Conservation (phyloP, 257 asterid species). For the Solanum pennellii region DNA sequence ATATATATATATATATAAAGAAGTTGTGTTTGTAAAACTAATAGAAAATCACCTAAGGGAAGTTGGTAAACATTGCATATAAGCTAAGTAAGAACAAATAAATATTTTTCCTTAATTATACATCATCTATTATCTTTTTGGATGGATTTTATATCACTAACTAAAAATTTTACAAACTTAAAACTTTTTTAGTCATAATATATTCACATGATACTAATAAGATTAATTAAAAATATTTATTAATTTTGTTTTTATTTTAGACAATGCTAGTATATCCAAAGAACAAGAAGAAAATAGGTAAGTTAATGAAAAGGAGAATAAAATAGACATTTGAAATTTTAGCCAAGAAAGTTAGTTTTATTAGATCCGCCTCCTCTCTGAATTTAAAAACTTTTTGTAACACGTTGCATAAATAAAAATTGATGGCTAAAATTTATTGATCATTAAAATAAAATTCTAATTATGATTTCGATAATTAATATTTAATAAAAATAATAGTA, state of each 20-base stretch:
- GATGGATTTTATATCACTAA: not conserved
- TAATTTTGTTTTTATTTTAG: not conserved
- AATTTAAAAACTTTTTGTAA: too few relatives aligned
- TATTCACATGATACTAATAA: not conserved
- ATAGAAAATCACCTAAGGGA: not conserved
- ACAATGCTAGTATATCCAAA: not conserved
- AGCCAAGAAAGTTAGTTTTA: not conserved
- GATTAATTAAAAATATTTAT: not conserved
- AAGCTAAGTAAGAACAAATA: not conserved
- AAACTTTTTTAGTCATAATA: not conserved
- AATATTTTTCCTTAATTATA: not conserved
- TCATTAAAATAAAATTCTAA: too few relatives aligned
- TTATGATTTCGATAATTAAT: too few relatives aligned
- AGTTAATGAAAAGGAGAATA: not conserved
- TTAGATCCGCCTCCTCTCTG: too few relatives aligned
- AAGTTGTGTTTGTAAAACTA: not conserved
- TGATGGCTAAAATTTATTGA: too few relatives aligned
- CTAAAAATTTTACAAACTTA: not conserved
- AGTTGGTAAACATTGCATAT: not conserved
- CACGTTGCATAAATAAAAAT: too few relatives aligned
- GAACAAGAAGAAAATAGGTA: not conserved
- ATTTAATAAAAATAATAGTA: too few relatives aligned
- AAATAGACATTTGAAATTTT: not conserved
- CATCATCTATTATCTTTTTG: not conserved
- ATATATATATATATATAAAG: not conserved